Evolutionary conservation across 2,329 filamentous ascomycete genomes (phyloP), one percentile per base, ranked within the genome.

Genomic region (Epichloe uncinata): DNA sequence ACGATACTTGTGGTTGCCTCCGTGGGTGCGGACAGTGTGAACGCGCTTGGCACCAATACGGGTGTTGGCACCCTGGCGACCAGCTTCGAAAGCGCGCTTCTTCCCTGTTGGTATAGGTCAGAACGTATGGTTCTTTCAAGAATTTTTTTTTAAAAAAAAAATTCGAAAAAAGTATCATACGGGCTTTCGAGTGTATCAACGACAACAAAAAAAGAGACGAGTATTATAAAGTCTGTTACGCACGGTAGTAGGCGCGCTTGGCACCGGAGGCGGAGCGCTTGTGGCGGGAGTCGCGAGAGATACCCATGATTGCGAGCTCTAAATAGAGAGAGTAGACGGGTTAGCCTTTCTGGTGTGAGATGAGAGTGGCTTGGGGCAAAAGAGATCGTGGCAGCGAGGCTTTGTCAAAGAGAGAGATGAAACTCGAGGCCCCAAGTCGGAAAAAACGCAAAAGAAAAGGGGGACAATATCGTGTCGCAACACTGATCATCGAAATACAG

Each of bases 1-100:
- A 75, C 93, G 91, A 87, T 94, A 96, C 81, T 98, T 98, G 79
- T 87, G 88, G 87, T 98, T 98, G 66, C 93, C 93, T 73, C 93
- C 89, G 72, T 90, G 90, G 68, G 88, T 95, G 75, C 89, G 90
- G 75, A 96, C 88, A 69, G 93, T 83, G 79, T 95, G 89, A 75
- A 96, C 84, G 73, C 89, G 85, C 86, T 95, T 95, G 71, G 84
- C 69, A 67, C 94, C 93, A 75, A 98, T 97, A 85, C 91, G 87
- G 78, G 93, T 98, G 84, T 93, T 95, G 81, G 93, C 88, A 72
- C 91, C 87, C 83, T 98, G 93, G 73, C 93, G 91, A 74, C 93
- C 93, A 76, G 90, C 89, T 85, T 98, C 94, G 87, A 98, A 98
- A 82, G 90, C 94, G 79, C 82, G 81, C 82, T 85, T 91, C 93